Evolutionary conservation across 495 filamentous ascomycete genomes (phyloP), one percentile per base, ranked within the genome.

Genomic region (Xylaria acuta): DNA sequence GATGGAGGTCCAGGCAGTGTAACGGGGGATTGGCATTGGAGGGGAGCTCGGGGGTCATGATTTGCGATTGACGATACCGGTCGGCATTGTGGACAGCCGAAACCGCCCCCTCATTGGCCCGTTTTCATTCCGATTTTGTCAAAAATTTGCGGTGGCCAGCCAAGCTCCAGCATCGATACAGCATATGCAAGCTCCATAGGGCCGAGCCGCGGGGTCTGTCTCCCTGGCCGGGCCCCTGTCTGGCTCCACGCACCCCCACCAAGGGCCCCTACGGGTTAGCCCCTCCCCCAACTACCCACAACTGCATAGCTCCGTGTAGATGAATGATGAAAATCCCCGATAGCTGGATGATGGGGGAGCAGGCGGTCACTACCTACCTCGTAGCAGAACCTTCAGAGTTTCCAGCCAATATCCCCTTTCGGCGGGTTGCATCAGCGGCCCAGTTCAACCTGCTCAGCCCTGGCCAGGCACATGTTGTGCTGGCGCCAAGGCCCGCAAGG

Each of bases 41-140:
- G 36, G 43, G 69, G 59, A 51, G 53, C 41, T 58, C 36, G 54
- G 70, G 64, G 70, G 71, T 68, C 56, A 69, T 63, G 71, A 73
- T 73, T 72, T 72, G 70, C 70, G 72, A 74, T 68, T 76, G 74
- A 73, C 74, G 74, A 73, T 78, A 74, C 75, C 75, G 71, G 77
- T 79, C 77, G 77, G 75, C 73, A 77, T 72, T 72, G 77, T 72
- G 69, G 75, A 76, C 65, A 76, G 67, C 77, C 75, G 77, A 76
- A 59, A 68, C 20, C 27, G 32, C 43, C 1, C 22, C 56, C 49
- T 72, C 20, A 79, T 79, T 79, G 77, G 77, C 27, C 69, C 16
- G 18, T 68, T 71, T 22, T 11, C 20, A 60, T 76, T 72, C 76
- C 76, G 74, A 71, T 14, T 62, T 71, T 74, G 66, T 66, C 64